Evolutionary conservation across 2,329 filamentous ascomycete species (phyloP).

Genomic region (Aspergillus versicolor): DNA sequence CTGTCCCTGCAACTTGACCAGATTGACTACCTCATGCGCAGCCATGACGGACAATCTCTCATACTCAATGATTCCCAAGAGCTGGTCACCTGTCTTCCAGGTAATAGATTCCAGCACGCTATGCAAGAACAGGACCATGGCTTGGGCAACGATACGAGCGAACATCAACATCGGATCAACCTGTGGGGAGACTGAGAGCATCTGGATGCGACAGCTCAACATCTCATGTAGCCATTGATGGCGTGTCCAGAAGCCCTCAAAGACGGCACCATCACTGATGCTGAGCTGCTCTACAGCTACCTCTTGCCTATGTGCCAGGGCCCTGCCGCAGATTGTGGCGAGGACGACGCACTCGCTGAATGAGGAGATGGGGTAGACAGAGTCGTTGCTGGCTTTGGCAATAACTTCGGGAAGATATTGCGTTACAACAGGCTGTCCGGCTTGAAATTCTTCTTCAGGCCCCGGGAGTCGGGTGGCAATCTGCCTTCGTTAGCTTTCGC

Average conservation of each 20-base stretch:
- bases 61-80: conserved; percentile 19
- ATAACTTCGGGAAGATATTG: conserved; percentile 34
- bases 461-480: conserved; percentile 37
- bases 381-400: conserved; percentile 1
- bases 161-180: conserved; percentile 22
- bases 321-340: conserved; percentile 26
- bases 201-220: conserved; percentile 17
- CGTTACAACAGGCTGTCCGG: conserved; percentile 25
- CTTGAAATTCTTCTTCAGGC: conserved; percentile 38
- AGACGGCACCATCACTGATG: background rate
- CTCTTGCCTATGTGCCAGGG: conserved; percentile 18
- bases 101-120: conserved; percentile 20
- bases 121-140: conserved; percentile 20
- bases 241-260: conserved; percentile 18
- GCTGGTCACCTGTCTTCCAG: conserved; percentile 21
- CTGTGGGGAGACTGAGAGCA: conserved; percentile 11
- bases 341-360: conserved; percentile 36
- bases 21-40: conserved; percentile 18
- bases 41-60: conserved; percentile 20
- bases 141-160: conserved; percentile 18
- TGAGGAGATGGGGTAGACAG: conserved; percentile 21
- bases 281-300: conserved; percentile 16
- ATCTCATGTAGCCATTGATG: conserved; percentile 20
- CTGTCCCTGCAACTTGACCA: conserved; percentile 19
- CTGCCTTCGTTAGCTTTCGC: conserved; percentile 14